Evolutionary conservation across 352 stramenopile species (phyloP), one percentile per base, ranked within the genome.

Genomic region (Pythium phragmiticola): DNA sequence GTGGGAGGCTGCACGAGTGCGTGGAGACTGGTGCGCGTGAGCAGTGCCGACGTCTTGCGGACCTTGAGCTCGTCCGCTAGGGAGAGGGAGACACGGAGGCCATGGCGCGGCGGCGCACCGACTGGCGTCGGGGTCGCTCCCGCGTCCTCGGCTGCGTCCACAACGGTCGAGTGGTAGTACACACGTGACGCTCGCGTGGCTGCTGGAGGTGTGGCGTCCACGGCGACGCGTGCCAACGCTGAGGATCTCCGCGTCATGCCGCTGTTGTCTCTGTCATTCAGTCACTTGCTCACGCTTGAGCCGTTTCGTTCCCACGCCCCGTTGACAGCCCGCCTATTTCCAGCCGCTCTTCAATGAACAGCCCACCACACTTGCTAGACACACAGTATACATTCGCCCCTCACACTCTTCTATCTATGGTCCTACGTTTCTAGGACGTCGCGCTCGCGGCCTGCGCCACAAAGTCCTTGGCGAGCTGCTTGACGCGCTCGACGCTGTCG

Each of bases 381-480:
- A 52, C 54, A 59, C 17, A 14, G 51, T 56, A 49, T 55, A 56
- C 46, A 55, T 54, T 63, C 46, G 21, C 39, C 39, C n/a, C 41
- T 45, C 36, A 54, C 39, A 56, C 9, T 54, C 41, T 59, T 59
- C 41, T 37, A 49, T 59, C 36, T 45, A 4, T 23, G 57, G 36
- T 30, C 45, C 7, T 19, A n/a, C 37, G 0, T 33, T 2, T 48
- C 17, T 59, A 70, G 61, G 63, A 41, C 17, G 63, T 62, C 13
- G 51, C 41, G 50, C 37, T 49, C 9, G 81, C 80, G 63, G 80
- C 85, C 66, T 75, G 74, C 33, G 93, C 85, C 54, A 98, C 94
- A 65, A 97, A 99, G 57, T 88, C 76, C 75, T 92, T 93, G n/a
- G 96, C 96, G 65, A 98, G 79, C 66, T 97, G 82, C 81, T 98